Evolutionary conservation across 2,329 filamentous ascomycete genomes (phyloP).

Genomic region (Diplodia seriata): DNA sequence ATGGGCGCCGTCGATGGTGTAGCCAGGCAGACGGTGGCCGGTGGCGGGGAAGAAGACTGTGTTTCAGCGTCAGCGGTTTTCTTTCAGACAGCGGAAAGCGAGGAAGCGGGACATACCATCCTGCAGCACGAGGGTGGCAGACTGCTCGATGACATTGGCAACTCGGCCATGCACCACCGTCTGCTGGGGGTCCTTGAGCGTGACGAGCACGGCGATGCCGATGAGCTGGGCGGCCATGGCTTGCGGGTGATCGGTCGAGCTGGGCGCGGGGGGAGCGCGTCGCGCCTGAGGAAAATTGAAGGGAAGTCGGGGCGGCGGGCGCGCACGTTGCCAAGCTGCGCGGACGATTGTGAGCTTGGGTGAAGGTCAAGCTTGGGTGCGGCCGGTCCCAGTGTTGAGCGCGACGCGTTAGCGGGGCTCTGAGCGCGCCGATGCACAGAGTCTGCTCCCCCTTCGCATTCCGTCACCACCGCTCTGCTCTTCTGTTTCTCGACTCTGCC

Average conservation of each 20-base stretch:
- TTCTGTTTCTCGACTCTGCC: neutral
- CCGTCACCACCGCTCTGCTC: conserved; percentile 7
- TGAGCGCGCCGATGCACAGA: neutral
- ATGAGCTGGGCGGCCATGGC: conserved; percentile 72
- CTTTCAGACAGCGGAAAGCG: too few species aligned
- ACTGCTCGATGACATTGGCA: conserved; percentile 71
- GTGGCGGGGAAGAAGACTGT: conserved; percentile 62
- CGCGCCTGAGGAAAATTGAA: conserved; percentile 7
- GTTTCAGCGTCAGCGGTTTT: neutral
- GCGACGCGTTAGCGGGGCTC: conserved; percentile 27
- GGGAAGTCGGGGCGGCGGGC: neutral
- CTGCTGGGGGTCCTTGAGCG: conserved; percentile 69
- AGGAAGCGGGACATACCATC: conserved; percentile 64
- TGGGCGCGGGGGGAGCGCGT: neutral
- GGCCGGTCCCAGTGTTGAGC: conserved; percentile 12
- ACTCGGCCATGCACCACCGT: conserved; percentile 74
- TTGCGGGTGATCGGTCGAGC: neutral
- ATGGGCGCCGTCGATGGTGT: conserved; percentile 63
- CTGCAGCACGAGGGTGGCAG: conserved; percentile 66
- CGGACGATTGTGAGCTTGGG: neutral
- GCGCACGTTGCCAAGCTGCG: conserved; percentile 17
- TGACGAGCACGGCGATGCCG: conserved; percentile 77
- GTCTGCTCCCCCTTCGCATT: neutral
- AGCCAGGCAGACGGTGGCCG: conserved; percentile 60
- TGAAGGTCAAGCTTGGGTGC: conserved; percentile 5